Evolutionary conservation across 2,329 filamentous ascomycete genomes (phyloP).

Genomic region (Arthrobotrys pseudoclavata): DNA sequence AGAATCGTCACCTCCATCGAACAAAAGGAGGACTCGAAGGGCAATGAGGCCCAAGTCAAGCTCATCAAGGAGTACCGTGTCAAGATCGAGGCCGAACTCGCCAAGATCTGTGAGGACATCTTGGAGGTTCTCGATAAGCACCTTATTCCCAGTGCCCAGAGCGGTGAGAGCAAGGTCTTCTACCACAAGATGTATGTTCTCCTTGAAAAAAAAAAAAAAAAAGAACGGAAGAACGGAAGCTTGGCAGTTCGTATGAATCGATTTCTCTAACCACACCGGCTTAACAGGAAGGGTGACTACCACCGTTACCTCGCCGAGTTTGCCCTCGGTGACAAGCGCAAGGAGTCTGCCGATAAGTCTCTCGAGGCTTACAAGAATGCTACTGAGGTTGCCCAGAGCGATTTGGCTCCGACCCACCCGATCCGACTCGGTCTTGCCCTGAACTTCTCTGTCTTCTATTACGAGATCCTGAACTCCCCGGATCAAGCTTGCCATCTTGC

Average conservation of each 20-base stretch:
- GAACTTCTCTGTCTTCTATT: constrained; percentile 99
- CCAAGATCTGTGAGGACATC: constrained; percentile 98
- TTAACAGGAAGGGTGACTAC: constrained; percentile 90
- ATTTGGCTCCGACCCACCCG: constrained; percentile 96
- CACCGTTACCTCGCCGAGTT: constrained; percentile 96
- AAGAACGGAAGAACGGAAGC: not conserved
- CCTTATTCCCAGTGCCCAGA: constrained; percentile 94
- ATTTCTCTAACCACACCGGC: constrained; percentile 25
- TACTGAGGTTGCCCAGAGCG: constrained; percentile 97
- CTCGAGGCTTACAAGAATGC: constrained; percentile 99
- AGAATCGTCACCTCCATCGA: constrained; percentile 99
- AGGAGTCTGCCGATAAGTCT: constrained; percentile 85
- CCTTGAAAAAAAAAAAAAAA: constrained; percentile 35
- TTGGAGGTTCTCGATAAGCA: constrained; percentile 93
- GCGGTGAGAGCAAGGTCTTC: constrained; percentile 99
- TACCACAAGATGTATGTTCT: constrained; percentile 97
- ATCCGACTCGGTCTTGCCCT: constrained; percentile 97
- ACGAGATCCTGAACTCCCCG: constrained; percentile 98
- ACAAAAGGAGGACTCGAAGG: constrained; percentile 99
- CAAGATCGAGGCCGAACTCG: constrained; percentile 98
- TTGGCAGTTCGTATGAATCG: not conserved
- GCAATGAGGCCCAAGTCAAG: constrained; percentile 90
- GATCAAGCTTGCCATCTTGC: constrained; percentile 97
- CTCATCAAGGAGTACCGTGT: constrained; percentile 97
- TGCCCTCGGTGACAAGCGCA: constrained; percentile 91